phyloP scores from a whole-genome alignment of 2,329 filamentous ascomycete genomes.

The Fusarium pseudograminearum region DNA sequence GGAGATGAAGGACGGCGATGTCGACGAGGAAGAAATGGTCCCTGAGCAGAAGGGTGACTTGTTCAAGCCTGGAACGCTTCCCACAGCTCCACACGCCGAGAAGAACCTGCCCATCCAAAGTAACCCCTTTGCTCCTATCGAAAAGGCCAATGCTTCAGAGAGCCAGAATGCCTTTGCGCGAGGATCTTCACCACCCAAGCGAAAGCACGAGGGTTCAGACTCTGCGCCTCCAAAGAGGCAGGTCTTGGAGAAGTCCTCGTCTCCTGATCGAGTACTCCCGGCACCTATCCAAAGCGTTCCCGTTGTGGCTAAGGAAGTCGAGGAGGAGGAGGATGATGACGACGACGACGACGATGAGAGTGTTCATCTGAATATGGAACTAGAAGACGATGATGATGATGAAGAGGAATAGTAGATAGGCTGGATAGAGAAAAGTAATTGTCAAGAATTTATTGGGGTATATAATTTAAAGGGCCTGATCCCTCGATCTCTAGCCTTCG shows the following conservation, averaged over 20 bases:
- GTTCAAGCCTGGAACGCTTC: slow-evolving; percentile 40
- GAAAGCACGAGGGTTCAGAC: slow-evolving; percentile 56
- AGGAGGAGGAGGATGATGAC: slow-evolving; percentile 49
- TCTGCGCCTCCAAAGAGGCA: slow-evolving; percentile 55
- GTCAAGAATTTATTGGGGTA: slow-evolving; percentile 31
- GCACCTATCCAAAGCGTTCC: slow-evolving; percentile 31
- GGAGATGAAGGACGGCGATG: slow-evolving; percentile 54
- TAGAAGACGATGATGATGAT: slow-evolving; percentile 65
- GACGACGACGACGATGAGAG: slow-evolving; percentile 67
- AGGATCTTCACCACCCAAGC: slow-evolving; percentile 52
- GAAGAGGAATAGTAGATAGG: slow-evolving; percentile 47
- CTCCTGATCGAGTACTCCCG: slow-evolving; percentile 34
- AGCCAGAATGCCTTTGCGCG: slow-evolving; percentile 27
- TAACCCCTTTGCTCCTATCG: slow-evolving; percentile 54
- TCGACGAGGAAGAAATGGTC: slow-evolving; percentile 51
- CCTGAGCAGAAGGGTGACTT: slow-evolving; percentile 35
- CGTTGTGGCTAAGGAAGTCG: slow-evolving; percentile 43
- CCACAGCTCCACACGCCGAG: slow-evolving; percentile 37
- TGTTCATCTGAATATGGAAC: slow-evolving; percentile 69
- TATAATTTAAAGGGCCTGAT: slow-evolving; percentile 36
- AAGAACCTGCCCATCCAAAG: slow-evolving; percentile 48
- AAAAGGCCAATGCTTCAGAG: slow-evolving; percentile 32
- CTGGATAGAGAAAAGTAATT: slow-evolving; percentile 16
- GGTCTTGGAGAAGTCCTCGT: slow-evolving; percentile 52
- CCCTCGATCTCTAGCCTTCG: slow-evolving; percentile 32